phyloP scores from a whole-genome alignment of 371 early-diverging fungal species.

The Mortierella sp. region DNA sequence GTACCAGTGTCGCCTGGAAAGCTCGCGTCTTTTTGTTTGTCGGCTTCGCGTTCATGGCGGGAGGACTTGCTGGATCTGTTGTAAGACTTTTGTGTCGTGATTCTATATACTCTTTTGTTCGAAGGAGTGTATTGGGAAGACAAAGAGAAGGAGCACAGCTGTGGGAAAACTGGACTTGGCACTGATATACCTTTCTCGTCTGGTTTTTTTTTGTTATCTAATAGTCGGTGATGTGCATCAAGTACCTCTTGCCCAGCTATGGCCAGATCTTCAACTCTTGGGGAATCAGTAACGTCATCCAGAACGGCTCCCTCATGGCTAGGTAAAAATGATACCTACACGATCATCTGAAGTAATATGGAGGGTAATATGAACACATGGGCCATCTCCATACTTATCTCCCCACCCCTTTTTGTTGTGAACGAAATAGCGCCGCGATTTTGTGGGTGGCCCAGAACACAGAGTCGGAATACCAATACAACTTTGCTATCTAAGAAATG shows the following conservation, averaged over 20 bases:
- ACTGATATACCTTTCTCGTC: neutral
- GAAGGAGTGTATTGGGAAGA: neutral
- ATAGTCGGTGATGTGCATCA: constrained; percentile 72
- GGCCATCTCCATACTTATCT: neutral
- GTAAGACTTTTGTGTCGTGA: constrained; percentile 59
- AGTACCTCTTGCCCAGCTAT: constrained; percentile 74
- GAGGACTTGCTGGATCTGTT: constrained; percentile 79
- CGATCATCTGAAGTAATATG: neutral
- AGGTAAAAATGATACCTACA: constrained; percentile 60
- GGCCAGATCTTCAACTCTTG: constrained; percentile 68
- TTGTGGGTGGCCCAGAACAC: constrained; percentile 58
- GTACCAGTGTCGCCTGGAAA: constrained; percentile 64
- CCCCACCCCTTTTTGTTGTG: neutral
- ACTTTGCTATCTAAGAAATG: constrained; percentile 27
- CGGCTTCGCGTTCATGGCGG: constrained; percentile 81
- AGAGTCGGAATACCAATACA: constrained; percentile 39
- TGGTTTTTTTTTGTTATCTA: neutral
- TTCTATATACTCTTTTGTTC: neutral
- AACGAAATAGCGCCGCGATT: constrained; percentile 44
- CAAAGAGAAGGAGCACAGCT: neutral
- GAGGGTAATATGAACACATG: neutral
- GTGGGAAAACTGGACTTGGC: neutral
- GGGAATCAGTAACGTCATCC: constrained; percentile 74
- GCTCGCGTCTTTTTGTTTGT: constrained; percentile 79
- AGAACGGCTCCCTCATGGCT: constrained; percentile 76